A percentile compares a stretch with the other conserved stretches of the same genome.
Evolutionary conservation across 2,329 filamentous ascomycete species (phyloP).

Genomic region (Epicoccum nigrum): DNA sequence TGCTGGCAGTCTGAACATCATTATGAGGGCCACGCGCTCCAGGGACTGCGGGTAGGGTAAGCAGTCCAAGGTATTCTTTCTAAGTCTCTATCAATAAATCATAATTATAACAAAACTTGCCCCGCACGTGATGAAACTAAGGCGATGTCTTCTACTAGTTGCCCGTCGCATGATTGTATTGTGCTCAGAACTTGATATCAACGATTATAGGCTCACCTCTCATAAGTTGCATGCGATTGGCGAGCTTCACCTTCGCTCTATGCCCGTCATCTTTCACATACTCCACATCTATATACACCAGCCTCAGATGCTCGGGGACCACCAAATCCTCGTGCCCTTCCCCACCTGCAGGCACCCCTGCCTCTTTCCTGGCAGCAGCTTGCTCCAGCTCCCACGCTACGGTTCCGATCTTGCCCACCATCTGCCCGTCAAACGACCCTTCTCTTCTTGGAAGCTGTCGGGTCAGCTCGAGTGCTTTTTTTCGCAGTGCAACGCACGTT

Average conservation of each 20-base stretch:
- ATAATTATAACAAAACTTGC: background rate
- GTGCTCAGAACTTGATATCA: background rate
- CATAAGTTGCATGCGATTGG: constrained; percentile 25
- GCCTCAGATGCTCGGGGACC: constrained; percentile 29
- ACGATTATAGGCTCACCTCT: constrained; percentile 21
- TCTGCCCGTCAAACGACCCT: constrained; percentile 63
- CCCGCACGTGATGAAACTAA: no score
- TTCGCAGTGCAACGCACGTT: constrained; percentile 26
- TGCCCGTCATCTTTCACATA: constrained; percentile 25
- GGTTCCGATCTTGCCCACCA: constrained; percentile 58
- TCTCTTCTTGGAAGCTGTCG: constrained; percentile 47
- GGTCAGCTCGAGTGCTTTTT: constrained; percentile 34
- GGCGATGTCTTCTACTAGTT: no score
- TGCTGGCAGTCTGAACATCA: constrained; percentile 17
- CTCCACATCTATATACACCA: constrained; percentile 27
- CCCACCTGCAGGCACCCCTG: constrained; percentile 13
- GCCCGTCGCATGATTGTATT: no score
- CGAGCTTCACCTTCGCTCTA: constrained; percentile 27
- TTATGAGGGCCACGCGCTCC: constrained; percentile 9
- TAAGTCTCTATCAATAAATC: constrained; percentile 13
- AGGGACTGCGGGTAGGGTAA: constrained; percentile 1
- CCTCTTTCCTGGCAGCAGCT: constrained; percentile 22
- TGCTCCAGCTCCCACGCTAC: constrained; percentile 38
- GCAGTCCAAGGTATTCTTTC: constrained; percentile 16
- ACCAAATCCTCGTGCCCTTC: constrained; percentile 20